These are phyloP conservation scores for Aspergillus sojae DNA, from an alignment of 2,329 filamentous ascomycete species.

Conservation along the genomic window DNA sequence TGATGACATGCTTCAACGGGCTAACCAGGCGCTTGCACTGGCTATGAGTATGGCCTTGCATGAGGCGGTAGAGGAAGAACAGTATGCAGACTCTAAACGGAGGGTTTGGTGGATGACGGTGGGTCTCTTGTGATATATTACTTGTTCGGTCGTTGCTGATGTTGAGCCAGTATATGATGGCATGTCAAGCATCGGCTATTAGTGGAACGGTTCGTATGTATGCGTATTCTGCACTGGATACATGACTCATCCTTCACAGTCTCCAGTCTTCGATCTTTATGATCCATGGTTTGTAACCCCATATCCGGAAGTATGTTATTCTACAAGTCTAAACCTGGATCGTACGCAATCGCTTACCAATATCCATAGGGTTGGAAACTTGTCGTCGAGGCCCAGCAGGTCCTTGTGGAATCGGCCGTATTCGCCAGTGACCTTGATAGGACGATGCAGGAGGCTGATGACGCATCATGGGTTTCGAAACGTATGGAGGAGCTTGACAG, in stretches of 20 bases:
- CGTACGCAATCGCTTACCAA: neutral
- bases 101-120: constrained; percentile 36
- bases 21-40: constrained; percentile 28
- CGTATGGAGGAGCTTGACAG: constrained; percentile 24
- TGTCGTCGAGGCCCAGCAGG: constrained; percentile 29
- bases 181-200: constrained; percentile 56
- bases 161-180: constrained; percentile 48
- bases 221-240: neutral
- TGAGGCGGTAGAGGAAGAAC: constrained; percentile 20
- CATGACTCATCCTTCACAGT: constrained; percentile 15
- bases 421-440: constrained; percentile 27
- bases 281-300: constrained; percentile 29
- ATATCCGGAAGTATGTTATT: constrained; percentile 20
- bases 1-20: constrained; percentile 32
- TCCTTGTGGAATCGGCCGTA: constrained; percentile 24
- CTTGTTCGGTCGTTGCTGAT: constrained; percentile 4
- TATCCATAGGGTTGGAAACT: constrained; percentile 26
- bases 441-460: constrained; percentile 7
- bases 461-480: constrained; percentile 18
- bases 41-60: constrained; percentile 32
- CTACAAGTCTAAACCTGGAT: neutral
- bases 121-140: neutral
- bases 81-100: constrained; percentile 27
- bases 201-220: constrained; percentile 49
- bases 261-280: constrained; percentile 19